These are phyloP conservation scores for Cenchrus americanus DNA, from an alignment of 176 grass and related monocot genomes.

Conservation along the genomic window DNA sequence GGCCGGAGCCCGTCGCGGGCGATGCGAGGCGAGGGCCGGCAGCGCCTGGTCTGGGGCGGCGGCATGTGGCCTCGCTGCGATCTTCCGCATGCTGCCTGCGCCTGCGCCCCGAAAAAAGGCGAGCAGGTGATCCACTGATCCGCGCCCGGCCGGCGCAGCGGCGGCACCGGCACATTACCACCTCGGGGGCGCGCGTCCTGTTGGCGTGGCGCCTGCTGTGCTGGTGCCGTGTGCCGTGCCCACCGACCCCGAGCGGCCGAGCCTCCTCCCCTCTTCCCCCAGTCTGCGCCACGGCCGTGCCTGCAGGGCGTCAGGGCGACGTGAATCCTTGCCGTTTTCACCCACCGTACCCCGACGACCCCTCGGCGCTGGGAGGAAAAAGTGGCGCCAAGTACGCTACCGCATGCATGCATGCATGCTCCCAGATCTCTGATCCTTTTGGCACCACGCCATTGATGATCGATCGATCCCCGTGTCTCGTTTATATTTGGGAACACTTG, in stretches of 20 bases:
- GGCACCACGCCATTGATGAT: slow-evolving; percentile 24
- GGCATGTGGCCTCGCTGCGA: not conserved
- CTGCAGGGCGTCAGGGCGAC: not conserved
- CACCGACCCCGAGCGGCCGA: too few species aligned
- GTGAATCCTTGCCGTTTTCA: slow-evolving; percentile 33
- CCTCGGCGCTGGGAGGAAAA: not conserved
- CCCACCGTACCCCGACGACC: not conserved
- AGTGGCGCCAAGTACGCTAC: not conserved
- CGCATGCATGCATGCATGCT: not conserved
- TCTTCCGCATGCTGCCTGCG: not conserved
- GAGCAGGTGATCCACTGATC: not conserved
- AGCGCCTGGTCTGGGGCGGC: slow-evolving; percentile 10
- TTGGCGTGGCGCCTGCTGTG: not conserved
- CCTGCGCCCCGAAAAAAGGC: not conserved
- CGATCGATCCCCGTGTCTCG: not conserved
- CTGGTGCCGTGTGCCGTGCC: not conserved
- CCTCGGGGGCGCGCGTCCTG: not conserved
- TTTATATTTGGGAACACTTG: not conserved
- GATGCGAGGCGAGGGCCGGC: not conserved
- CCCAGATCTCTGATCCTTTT: slow-evolving; percentile 5
- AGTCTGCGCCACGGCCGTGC: too few species aligned
- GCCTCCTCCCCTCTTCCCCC: too few species aligned
- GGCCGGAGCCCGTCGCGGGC: not conserved
- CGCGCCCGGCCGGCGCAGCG: not conserved
- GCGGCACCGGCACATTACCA: not conserved